Conservation (phyloP, 371 early-diverging fungal genomes). For the Apophysomyces variabilis region DNA sequence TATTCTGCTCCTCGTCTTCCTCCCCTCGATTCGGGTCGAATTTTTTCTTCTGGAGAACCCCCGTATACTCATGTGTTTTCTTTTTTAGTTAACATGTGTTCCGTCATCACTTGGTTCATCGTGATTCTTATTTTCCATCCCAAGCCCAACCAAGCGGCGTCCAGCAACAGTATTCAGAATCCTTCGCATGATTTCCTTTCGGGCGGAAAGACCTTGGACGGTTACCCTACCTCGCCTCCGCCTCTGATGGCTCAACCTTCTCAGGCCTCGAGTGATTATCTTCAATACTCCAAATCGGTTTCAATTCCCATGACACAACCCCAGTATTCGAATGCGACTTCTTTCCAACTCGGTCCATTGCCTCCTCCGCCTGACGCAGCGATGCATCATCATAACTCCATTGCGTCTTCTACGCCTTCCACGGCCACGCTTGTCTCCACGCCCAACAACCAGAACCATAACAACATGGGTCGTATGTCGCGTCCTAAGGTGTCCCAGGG, state of each 20-base stretch:
- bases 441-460: slow-evolving; percentile 6
- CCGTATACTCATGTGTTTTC: neutral
- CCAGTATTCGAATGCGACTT: slow-evolving; percentile 8
- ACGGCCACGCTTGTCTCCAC: slow-evolving; percentile 20
- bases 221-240: slow-evolving; percentile 17
- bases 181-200: slow-evolving; percentile 29
- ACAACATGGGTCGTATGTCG: neutral
- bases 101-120: slow-evolving; percentile 37
- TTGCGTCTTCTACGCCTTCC: slow-evolving; percentile 17
- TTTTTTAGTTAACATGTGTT: slow-evolving; percentile 25
- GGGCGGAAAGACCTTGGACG: slow-evolving; percentile 17
- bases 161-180: slow-evolving; percentile 18
- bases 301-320: slow-evolving; percentile 12
- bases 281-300: slow-evolving; percentile 23
- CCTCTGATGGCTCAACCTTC: slow-evolving; percentile 24
- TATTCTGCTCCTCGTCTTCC: no score
- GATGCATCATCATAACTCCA: slow-evolving; percentile 15
- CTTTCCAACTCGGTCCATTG: slow-evolving; percentile 11
- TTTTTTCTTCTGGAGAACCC: no score
- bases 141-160: slow-evolving; percentile 17
- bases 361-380: slow-evolving; percentile 18
- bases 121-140: slow-evolving; percentile 39
- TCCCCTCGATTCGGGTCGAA: no score
- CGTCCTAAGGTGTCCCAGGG: slow-evolving; percentile 9
- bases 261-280: slow-evolving; percentile 30